Base-by-base conservation (phyloP, 495 filamentous ascomycete genomes). In the Poronia punctata region DNA sequence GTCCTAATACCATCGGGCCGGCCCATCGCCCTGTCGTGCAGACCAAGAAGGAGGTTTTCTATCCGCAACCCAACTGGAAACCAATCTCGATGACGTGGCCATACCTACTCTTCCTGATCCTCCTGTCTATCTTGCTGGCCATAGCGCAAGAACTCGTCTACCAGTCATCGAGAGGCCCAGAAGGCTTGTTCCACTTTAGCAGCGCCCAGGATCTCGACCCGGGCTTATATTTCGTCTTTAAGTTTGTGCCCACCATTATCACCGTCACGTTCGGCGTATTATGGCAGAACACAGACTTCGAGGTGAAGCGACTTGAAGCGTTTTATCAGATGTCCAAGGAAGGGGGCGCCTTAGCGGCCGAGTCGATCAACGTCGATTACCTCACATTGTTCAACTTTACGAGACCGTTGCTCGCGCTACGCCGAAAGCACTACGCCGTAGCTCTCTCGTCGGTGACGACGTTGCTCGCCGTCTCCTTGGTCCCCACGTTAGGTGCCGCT, bases 281-380 rank as follows among this genome's bases (percentile, higher is more conserved):
- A 12, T 87, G 82, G 81, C 82, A 86, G 55, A 67, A 81, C 30
- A 76, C 78, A 31, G 82, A 86, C 61, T 82, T 82, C 36, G 82
- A 87, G 43, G 76, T 86, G 9, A 82, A 78, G 60, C 78, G 84
- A 5, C 57, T 86, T 6, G 84, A 88, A 52, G 75, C 83, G 1
- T 87, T 78, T 46, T 87, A 83, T 43, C 83, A 87, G 50, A 62
- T 88, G 25, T 83, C 80, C 6, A 78, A 76, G 43, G 66, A 70
- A 27, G 67, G 63, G 0, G 82, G 82, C 11, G 77, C 80, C 0
- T 58, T 79, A 3, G 83, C 83, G 1, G 73, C 71, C 4, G 75
- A 84, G 48, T 80, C 75, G 4, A 68, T 87, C 43, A 86, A 84
- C 46, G 74, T 85, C 34, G 80, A 86, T 62, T 86, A 86, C 46